Base-by-base conservation (phyloP, 2,329 filamentous ascomycete species). In the Neoascochyta sp. region DNA sequence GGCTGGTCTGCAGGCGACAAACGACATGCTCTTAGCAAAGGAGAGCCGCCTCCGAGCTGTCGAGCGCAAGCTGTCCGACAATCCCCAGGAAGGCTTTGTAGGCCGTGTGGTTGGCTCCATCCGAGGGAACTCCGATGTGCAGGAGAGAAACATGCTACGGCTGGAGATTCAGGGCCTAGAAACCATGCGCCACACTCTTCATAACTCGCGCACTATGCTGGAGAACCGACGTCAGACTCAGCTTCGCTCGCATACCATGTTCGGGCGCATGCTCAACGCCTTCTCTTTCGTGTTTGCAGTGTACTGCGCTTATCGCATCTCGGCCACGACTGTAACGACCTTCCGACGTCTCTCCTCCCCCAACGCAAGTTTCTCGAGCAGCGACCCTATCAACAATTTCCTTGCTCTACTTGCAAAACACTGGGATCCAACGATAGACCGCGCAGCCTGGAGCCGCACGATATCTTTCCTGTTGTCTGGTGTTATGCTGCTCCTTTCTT, bases 261-360 rank as follows among this genome's bases (percentile, higher is more conserved):
- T 80, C 9, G 87, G 87, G 5, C 77, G 76, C 24, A 39, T 86
- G 2, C 60, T 86, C 20, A 69, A 81, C 15, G 57, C 80, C 66
- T 75, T 71, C 39, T 73, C 80, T 23, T 83, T 84, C 42, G 63
- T 71, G 13, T 94, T 94, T 60, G 81, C 84, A 31, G 43, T 83
- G 27, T 94, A 94, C 70, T 94, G 87, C 67, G 66, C 90, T 18
- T 93, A 92, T 64, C 83, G 87, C 31, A 83, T 94, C 43, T 59
- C 76, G 11, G 83, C 86, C 2, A 92, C 85, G 0, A 71, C 73
- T 0, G 53, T 89, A 4, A 81, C 83, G 2, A 81, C 78, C 1
- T 44, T 85, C 4, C 80, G 80, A 4, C 80, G 85, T 7, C 64
- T 67, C 30, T 71, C 71, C 36, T 65, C 68, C 33, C 66, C 64